Percentiles rank a stretch among this genome's conserved stretches.
These are phyloP conservation scores for Calamus simplicifolius DNA, from an alignment of 176 grass and related monocot species.

Conservation along the genomic window DNA sequence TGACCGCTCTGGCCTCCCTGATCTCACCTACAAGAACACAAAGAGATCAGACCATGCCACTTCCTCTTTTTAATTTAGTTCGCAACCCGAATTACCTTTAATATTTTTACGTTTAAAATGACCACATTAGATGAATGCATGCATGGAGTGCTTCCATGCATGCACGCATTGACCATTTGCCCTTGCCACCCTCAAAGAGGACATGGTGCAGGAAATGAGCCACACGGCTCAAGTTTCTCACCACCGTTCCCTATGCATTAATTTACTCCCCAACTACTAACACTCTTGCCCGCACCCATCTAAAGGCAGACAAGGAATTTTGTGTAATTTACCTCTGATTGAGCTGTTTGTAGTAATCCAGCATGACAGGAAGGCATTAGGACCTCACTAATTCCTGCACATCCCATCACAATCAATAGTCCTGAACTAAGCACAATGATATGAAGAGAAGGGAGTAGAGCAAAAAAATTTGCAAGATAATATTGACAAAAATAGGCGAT, in stretches of 20 bases:
- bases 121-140: no score
- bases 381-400: background rate
- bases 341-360: slow-evolving; percentile 1
- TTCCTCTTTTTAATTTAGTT: no score
- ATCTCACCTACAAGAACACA: no score
- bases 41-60: no score
- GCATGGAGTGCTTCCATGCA: background rate
- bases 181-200: slow-evolving; percentile 1
- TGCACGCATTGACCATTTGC: slow-evolving; percentile 1
- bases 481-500: background rate
- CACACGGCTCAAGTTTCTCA: background rate
- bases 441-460: no score
- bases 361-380: background rate
- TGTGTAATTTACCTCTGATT: background rate
- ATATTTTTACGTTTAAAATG: no score
- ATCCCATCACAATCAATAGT: slow-evolving; percentile 1
- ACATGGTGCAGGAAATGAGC: slow-evolving; percentile 8
- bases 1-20: background rate
- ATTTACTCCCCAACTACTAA: no score
- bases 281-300: no score
- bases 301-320: no score
- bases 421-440: background rate
- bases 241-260: background rate
- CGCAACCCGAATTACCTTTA: no score
- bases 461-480: no score